Evolutionary conservation across 352 stramenopile genomes (phyloP).

Genomic region (Phytophthora sp.): DNA sequence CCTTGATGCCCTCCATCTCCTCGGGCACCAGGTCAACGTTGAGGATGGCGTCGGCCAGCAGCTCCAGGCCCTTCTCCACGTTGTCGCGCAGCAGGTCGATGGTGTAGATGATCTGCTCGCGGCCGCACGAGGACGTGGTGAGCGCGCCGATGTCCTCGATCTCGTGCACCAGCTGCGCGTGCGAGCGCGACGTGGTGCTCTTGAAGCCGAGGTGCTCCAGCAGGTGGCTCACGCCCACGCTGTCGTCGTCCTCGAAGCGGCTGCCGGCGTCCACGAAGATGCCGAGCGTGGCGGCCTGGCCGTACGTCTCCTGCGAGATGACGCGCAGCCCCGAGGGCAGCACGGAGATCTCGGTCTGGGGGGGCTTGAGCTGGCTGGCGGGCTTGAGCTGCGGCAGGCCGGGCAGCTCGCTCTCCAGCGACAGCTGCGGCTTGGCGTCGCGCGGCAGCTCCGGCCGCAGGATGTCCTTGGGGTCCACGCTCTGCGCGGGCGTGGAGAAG

Average conservation of each 20-base stretch:
- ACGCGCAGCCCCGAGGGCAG: slow-evolving; percentile 95
- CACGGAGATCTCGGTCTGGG: slow-evolving; percentile 92
- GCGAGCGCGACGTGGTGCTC: slow-evolving; percentile 84
- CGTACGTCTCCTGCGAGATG: slow-evolving; percentile 97
- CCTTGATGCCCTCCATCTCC: slow-evolving; percentile 94
- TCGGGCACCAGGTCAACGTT: slow-evolving; percentile 77
- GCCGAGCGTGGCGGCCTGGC: slow-evolving; percentile 94
- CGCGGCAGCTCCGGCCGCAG: slow-evolving; percentile 51
- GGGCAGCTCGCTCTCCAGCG: slow-evolving; percentile 65
- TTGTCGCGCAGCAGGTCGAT: slow-evolving; percentile 97
- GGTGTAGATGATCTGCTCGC: slow-evolving; percentile 98
- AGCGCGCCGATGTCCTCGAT: slow-evolving; percentile 94
- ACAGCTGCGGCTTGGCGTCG: slow-evolving; percentile 54
- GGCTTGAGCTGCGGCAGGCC: slow-evolving; percentile 84
- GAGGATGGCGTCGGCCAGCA: slow-evolving; percentile 91
- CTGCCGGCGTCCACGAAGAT: slow-evolving; percentile 94
- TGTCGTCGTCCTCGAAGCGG: slow-evolving; percentile 77
- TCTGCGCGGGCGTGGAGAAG: slow-evolving; percentile 45
- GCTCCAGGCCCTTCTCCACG: slow-evolving; percentile 87
- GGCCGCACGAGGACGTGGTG: slow-evolving; percentile 89
- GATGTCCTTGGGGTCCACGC: slow-evolving; percentile 53
- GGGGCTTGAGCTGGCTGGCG: slow-evolving; percentile 80
- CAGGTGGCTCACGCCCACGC: slow-evolving; percentile 92
- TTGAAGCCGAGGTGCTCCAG: slow-evolving; percentile 97
- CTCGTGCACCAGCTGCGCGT: slow-evolving; percentile 88